A percentile compares a stretch with the other conserved stretches of the same genome.
phyloP scores from a whole-genome alignment of 352 stramenopile species.

The Globisporangium mamillatum region DNA sequence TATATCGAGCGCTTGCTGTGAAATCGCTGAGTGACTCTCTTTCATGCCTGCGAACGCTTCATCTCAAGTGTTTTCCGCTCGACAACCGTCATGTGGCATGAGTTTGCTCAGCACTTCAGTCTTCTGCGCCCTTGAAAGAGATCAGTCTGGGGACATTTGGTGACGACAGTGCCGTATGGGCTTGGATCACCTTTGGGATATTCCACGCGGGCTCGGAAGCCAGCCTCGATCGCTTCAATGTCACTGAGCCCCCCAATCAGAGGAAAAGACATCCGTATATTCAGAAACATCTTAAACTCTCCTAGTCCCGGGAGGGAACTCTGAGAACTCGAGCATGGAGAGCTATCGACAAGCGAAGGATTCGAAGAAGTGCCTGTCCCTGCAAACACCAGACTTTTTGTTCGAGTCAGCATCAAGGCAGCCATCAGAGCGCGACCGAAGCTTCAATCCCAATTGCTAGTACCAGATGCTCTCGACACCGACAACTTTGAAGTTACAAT shows the following conservation, averaged over 20 bases:
- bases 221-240: constrained; percentile 26
- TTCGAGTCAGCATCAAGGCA: constrained; percentile 21
- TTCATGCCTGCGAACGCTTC: neutral
- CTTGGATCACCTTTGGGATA: constrained; percentile 40
- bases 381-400: constrained; percentile 19
- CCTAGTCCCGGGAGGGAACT: constrained; percentile 21
- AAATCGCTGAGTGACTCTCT: too few species aligned
- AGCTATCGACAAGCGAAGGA: constrained; percentile 20
- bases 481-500: constrained; percentile 39
- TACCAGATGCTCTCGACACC: neutral
- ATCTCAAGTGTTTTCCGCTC: neutral
- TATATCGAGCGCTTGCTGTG: too few species aligned
- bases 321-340: constrained; percentile 20
- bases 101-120: constrained; percentile 2
- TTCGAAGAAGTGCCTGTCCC: constrained; percentile 27
- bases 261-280: constrained; percentile 1
- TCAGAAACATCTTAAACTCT: constrained; percentile 19
- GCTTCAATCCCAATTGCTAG: constrained; percentile 8
- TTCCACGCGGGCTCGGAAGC: constrained; percentile 38
- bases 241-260: constrained; percentile 27
- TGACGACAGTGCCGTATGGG: constrained; percentile 18
- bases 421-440: constrained; percentile 17
- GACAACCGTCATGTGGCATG: neutral
- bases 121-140: neutral
- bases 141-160: neutral